phyloP scores from a whole-genome alignment of 2,329 filamentous ascomycete species.

The Calonectria pauciramosa region DNA sequence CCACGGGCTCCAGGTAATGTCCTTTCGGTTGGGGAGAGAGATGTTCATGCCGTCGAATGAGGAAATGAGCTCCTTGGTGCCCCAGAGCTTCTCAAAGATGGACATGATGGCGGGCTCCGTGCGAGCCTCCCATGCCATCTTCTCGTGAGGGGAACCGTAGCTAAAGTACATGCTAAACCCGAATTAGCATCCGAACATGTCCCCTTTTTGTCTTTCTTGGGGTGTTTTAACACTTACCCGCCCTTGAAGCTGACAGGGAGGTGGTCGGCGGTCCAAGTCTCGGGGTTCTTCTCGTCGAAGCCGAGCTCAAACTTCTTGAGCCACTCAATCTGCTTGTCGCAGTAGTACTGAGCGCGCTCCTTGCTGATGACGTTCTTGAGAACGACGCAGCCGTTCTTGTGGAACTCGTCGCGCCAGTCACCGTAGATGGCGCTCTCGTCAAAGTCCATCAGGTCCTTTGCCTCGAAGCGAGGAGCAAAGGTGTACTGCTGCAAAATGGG shows the following conservation, averaged over 20 bases:
- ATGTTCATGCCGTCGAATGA: constrained; percentile 57
- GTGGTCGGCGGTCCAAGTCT: constrained; percentile 38
- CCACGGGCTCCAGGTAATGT: constrained; percentile 46
- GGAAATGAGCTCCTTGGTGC: constrained; percentile 61
- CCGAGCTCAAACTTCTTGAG: constrained; percentile 41
- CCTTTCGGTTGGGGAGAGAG: constrained; percentile 56
- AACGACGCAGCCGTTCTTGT: constrained; percentile 40
- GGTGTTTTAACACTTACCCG: constrained; percentile 36
- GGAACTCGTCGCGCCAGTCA: constrained; percentile 41
- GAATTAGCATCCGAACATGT: too few species aligned
- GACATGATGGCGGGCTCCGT: constrained; percentile 60
- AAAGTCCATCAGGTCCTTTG: constrained; percentile 40
- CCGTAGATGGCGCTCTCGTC: constrained; percentile 36
- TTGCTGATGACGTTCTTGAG: constrained; percentile 43
- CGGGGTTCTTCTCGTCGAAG: constrained; percentile 39
- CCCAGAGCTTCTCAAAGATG: constrained; percentile 61
- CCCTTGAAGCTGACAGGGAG: constrained; percentile 53
- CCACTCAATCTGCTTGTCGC: constrained; percentile 43
- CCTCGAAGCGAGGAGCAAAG: constrained; percentile 38
- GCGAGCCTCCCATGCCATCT: constrained; percentile 64
- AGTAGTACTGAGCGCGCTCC: constrained; percentile 39
- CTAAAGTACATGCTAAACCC: constrained; percentile 57
- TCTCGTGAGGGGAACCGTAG: constrained; percentile 63
- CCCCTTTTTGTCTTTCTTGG: too few species aligned
- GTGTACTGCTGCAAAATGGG: constrained; percentile 30